Base-by-base conservation (phyloP, 192 early-diverging fungal genomes). In the Physocladia obscura region DNA sequence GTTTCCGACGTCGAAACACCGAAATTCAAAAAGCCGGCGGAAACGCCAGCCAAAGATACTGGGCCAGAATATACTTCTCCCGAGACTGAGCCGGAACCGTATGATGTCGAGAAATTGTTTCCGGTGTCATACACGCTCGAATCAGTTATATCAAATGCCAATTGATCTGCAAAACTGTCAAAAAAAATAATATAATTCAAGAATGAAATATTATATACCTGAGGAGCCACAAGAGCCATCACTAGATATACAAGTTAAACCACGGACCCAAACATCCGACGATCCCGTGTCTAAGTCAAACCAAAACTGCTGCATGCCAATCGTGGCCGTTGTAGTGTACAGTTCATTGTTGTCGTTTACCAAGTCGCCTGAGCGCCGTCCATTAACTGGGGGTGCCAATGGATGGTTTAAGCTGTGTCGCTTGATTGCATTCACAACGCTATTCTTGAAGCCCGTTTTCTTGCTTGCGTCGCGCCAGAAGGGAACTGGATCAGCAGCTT, bases 271-370 rank as follows among this genome's bases (percentile, higher is more conserved):
- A 29, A 61, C 56, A 44, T 76, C 77, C 17, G 62, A 56, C 36
- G 69, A 68, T 11, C 73, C 73, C 22, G 77, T 78, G 62, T 78
- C 77, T 5, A 77, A 56, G 59, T 76, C 69, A 15, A 79, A 57
- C n/a, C 47, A 34, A 37, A 76, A 51, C 24, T 36, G 40, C 29
- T 70, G 68, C n/a, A n/a, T n/a, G 40, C 67, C 67, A 38, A 67
- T 32, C 21, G 27, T 55, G 36, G 68, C 72, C n/a, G 36, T 22
- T n/a, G 61, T 30, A 29, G 49, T 67, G 54, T 74, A 74, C 11
- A 69, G 50, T 17, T 13, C 36, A 48, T 74, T 54, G 21, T 21
- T 22, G 31, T 47, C 30, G 54, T 74, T 57, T 3, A 49, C 56
- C n/a, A 73, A 51, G n/a, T n/a, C n/a, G n/a, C n/a, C n/a, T n/a